A percentile compares a stretch with the other conserved stretches of the same genome.
These are phyloP conservation scores for Penicillium sp. DNA, from an alignment of 2,329 filamentous ascomycete genomes.

Conservation along the genomic window DNA sequence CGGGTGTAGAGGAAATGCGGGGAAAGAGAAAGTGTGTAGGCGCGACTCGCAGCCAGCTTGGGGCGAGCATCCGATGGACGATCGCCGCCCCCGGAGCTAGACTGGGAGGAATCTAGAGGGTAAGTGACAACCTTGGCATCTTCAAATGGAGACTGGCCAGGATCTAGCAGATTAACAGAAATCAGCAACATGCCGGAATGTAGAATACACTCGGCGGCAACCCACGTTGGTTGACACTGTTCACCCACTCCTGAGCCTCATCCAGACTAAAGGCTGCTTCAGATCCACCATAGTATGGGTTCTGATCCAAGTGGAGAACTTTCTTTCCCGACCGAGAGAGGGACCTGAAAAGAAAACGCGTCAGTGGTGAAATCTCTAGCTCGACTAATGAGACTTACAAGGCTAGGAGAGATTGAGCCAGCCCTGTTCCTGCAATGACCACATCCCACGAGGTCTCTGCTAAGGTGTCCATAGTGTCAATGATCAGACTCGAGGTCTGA, in stretches of 20 bases:
- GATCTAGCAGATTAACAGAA: slow-evolving; percentile 30
- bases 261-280: slow-evolving; percentile 84
- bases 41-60: slow-evolving; percentile 57
- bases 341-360: slow-evolving; percentile 64
- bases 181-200: slow-evolving; percentile 21
- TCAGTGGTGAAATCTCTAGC: slow-evolving; percentile 43
- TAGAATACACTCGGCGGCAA: slow-evolving; percentile 6
- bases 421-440: slow-evolving; percentile 74
- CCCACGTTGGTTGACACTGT: slow-evolving; percentile 44
- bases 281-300: slow-evolving; percentile 82
- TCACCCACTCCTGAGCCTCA: slow-evolving; percentile 75
- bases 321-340: slow-evolving; percentile 90
- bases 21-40: slow-evolving; percentile 80
- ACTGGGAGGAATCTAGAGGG: slow-evolving; percentile 5
- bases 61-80: slow-evolving; percentile 13
- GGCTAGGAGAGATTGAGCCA: slow-evolving; percentile 76
- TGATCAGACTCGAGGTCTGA: slow-evolving; percentile 13
- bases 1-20: slow-evolving; percentile 85
- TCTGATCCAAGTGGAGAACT: slow-evolving; percentile 83
- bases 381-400: slow-evolving; percentile 54
- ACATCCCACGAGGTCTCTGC: slow-evolving; percentile 76
- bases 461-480: slow-evolving; percentile 66
- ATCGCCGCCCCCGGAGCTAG: slow-evolving; percentile 2
- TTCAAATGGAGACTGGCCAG: slow-evolving; percentile 38
- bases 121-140: slow-evolving; percentile 35